Base-by-base conservation (phyloP, 805 yeast species). In the Metschnikowia arizonensis region DNA sequence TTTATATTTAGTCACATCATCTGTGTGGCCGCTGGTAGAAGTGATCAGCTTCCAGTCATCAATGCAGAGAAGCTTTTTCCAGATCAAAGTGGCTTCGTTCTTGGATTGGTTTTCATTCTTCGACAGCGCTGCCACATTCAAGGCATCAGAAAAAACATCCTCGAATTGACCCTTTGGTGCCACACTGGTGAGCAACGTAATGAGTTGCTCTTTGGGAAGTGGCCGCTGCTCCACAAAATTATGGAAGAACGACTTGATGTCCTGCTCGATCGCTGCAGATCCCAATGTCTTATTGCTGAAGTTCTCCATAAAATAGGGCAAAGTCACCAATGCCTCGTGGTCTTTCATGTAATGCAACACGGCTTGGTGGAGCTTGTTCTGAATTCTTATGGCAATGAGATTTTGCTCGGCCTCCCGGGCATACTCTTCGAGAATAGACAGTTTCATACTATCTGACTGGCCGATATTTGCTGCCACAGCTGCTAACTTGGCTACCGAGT, bases 401-500 rank as follows among this genome's bases (percentile, higher is more conserved):
- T 72, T 73, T 26, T 68, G 66, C 51, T 83, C 83, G 25, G 84
- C 73, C 7, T 72, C 60, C 36, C 50, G 49, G 12, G 49, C 50
- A 21, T 45, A 48, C 11, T 38, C 54, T 4, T 47, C 54, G 31
- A 50, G 42, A n/a, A 28, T 31, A 11, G 28, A 19, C 28, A 19
- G 40, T 44, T 7, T 34, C 30, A 9, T 30, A 23, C 14, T 23
- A n/a, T 10, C 42, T 14, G 30, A 31, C 45, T 29, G 47, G 26
- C 15, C 10, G 10, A 33, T 19, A 17, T 59, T 57, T 1, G 72
- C 60, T 0, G 81, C 82, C 15, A 85, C 57, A 1, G 78, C 69
- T 2, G 87, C 65, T 18, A 89, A 63, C 60, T 88, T 88, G 1
- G 95, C 90, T 40, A 88, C 63, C 46, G 88, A 83, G 48, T 82